Evolutionary conservation across 345 rosid species (phyloP).

Genomic region (Hibiscus syriacus): DNA sequence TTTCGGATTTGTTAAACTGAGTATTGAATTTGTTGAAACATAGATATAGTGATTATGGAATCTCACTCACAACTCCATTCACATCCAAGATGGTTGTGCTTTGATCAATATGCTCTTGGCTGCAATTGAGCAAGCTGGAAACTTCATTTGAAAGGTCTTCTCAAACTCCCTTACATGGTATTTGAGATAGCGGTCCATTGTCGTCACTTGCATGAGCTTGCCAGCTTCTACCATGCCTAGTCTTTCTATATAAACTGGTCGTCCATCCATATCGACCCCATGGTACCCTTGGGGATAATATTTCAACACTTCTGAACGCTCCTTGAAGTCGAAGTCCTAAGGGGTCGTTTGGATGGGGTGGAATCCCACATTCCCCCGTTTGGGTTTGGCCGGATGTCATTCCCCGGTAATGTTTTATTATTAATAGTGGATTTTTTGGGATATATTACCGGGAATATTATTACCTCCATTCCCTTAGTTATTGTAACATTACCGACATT

Average conservation of each 20-base stretch:
- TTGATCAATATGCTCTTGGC: slow-evolving; percentile 83
- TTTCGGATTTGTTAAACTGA: not conserved
- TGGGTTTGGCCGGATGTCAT: too few species aligned
- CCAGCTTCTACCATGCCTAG: slow-evolving; percentile 72
- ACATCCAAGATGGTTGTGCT: slow-evolving; percentile 97
- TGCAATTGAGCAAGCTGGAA: slow-evolving; percentile 88
- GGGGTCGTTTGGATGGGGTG: too few species aligned
- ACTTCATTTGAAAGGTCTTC: slow-evolving; percentile 64
- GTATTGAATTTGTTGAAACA: not conserved
- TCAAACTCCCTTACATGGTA: slow-evolving; percentile 94
- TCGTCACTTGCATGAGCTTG: slow-evolving; percentile 90
- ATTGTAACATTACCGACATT: too few species aligned
- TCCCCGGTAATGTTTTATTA: too few species aligned
- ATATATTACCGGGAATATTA: too few species aligned
- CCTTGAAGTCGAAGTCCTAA: slow-evolving; percentile 79
- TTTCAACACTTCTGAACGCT: slow-evolving; percentile 51
- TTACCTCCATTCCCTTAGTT: too few species aligned
- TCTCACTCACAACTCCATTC: slow-evolving; percentile 86
- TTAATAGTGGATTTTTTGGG: too few species aligned
- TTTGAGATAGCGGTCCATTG: slow-evolving; percentile 79
- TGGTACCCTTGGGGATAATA: slow-evolving; percentile 93
- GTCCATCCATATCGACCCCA: slow-evolving; percentile 87
- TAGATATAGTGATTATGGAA: not conserved
- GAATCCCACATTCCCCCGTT: too few species aligned
- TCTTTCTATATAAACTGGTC: slow-evolving; percentile 84